Conservation (phyloP, 768 basidiomycete species). For the Phaeotremella fagi region DNA sequence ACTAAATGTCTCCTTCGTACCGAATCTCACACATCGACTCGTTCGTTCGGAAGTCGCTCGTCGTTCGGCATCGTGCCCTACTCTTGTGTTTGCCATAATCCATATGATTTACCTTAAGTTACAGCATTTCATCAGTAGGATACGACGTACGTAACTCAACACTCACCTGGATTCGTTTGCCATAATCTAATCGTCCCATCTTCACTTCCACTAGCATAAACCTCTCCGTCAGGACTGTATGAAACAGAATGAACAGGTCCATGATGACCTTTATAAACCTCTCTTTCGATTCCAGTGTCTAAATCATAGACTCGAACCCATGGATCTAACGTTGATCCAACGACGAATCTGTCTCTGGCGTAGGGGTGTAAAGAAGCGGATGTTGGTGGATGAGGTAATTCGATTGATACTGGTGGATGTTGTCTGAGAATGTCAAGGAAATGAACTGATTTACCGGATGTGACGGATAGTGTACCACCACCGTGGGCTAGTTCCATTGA, state of each 20-base stretch:
- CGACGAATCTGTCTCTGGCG: slow-evolving; percentile 82
- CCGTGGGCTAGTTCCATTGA: slow-evolving; percentile 84
- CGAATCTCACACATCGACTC: too few species aligned
- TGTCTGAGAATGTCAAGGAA: slow-evolving; percentile 64
- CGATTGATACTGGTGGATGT: slow-evolving; percentile 67
- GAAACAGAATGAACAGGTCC: slow-evolving; percentile 93
- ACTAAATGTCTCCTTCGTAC: too few species aligned
- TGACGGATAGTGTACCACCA: slow-evolving; percentile 79
- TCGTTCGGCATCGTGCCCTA: too few species aligned
- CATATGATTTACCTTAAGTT: too few species aligned
- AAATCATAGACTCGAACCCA: slow-evolving; percentile 95
- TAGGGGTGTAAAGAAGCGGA: slow-evolving; percentile 93
- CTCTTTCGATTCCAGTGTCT: slow-evolving; percentile 74
- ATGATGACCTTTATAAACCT: slow-evolving; percentile 92
- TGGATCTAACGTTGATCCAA: slow-evolving; percentile 81
- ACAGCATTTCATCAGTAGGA: too few species aligned
- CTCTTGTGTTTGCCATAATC: slow-evolving; percentile 57
- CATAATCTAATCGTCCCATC: slow-evolving; percentile 84
- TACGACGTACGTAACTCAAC: too few species aligned
- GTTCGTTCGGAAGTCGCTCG: too few species aligned
- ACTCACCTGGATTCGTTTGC: slow-evolving; percentile 92
- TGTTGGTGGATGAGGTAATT: slow-evolving; percentile 78
- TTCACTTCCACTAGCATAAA: slow-evolving; percentile 96
- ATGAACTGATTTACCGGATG: slow-evolving; percentile 84
- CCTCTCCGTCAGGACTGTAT: slow-evolving; percentile 92